phyloP scores from a whole-genome alignment of 2,329 filamentous ascomycete species.

The Aspergillus novofumigatus region DNA sequence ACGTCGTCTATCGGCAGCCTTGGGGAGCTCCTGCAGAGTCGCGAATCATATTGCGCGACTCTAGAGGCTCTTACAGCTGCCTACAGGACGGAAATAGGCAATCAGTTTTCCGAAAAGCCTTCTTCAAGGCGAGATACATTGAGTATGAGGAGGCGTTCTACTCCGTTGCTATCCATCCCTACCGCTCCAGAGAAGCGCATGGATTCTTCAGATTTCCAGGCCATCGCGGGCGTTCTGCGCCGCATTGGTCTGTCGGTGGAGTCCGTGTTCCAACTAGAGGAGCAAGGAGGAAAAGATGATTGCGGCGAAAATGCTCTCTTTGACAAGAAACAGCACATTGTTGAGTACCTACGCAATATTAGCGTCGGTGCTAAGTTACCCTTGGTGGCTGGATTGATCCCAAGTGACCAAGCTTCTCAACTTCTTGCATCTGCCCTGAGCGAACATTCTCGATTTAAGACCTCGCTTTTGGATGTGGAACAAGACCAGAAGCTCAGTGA shows the following conservation, averaged over 20 bases:
- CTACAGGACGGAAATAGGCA: constrained; percentile 29
- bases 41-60: constrained; percentile 33
- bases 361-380: constrained; percentile 28
- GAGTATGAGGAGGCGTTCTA: constrained; percentile 19
- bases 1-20: constrained; percentile 27
- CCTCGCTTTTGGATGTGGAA: constrained; percentile 24
- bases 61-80: constrained; percentile 27
- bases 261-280: constrained; percentile 22
- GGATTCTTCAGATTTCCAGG: constrained; percentile 18
- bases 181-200: constrained; percentile 12
- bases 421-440: constrained; percentile 30
- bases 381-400: constrained; percentile 23
- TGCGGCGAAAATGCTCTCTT: constrained; percentile 19
- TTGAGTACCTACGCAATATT: constrained; percentile 25
- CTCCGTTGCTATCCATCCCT: constrained; percentile 16
- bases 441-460: constrained; percentile 24
- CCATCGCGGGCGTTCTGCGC: constrained; percentile 29
- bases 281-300: constrained; percentile 14
- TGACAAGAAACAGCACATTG: constrained; percentile 28
- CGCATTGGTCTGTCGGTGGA: constrained; percentile 30
- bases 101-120: constrained; percentile 16
- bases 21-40: constrained; percentile 24
- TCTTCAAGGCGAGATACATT: constrained; percentile 24
- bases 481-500: constrained; percentile 24
- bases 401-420: constrained; percentile 30